Conservation (phyloP, 2,329 filamentous ascomycete genomes). For the Penicillium concentricum region DNA sequence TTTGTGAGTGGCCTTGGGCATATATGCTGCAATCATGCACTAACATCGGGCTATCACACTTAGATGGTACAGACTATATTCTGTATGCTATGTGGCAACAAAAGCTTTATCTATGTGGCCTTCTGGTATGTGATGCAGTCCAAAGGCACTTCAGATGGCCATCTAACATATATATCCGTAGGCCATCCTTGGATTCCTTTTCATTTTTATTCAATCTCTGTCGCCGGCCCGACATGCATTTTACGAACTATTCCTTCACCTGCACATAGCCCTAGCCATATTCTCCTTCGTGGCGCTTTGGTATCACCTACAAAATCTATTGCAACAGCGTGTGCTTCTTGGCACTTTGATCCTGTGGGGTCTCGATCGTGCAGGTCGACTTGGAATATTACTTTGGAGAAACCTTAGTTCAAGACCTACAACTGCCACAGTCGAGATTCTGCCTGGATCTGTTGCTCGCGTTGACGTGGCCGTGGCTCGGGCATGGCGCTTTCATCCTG, state of each 20-base stretch:
- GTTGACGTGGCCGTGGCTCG: conserved; percentile 36
- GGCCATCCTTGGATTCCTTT: conserved; percentile 40
- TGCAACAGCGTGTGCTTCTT: conserved; percentile 32
- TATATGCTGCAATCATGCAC: not conserved
- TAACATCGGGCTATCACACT: not conserved
- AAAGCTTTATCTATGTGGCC: conserved; percentile 31
- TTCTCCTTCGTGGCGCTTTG: conserved; percentile 40
- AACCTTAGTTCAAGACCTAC: conserved; percentile 50
- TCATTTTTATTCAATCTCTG: conserved; percentile 42
- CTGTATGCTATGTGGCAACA: conserved; percentile 28
- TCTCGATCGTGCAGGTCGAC: conserved; percentile 44
- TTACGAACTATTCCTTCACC: conserved; percentile 46
- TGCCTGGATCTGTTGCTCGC: conserved; percentile 56
- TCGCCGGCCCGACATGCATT: conserved; percentile 45
- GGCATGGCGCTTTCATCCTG: conserved; percentile 37
- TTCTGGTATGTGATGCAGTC: conserved; percentile 39
- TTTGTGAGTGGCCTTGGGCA: conserved; percentile 16
- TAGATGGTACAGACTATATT: conserved; percentile 56
- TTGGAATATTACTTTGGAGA: conserved; percentile 51
- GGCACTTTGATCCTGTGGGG: conserved; percentile 36
- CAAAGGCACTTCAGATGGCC: not conserved
- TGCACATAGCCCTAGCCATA: conserved; percentile 43
- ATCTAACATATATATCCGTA: conserved; percentile 20
- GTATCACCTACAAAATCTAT: conserved; percentile 34
- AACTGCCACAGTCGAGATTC: conserved; percentile 54